Base-by-base conservation (phyloP, 768 basidiomycete genomes). In the Termitomyces eurrhizus region DNA sequence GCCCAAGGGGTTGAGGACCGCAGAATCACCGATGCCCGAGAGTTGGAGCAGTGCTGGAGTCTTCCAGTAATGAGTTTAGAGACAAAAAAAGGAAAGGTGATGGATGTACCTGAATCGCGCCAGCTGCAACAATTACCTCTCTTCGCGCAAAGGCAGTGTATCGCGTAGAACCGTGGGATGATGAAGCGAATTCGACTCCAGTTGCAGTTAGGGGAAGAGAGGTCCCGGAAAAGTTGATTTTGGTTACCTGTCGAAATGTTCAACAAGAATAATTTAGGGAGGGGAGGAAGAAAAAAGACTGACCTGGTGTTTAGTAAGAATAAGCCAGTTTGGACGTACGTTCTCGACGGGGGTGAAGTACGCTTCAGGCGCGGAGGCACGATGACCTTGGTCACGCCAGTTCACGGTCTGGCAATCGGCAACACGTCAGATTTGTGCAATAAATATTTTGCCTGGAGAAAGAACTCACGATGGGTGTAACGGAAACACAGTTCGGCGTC, bases 21-120 rank as follows among this genome's bases (percentile, higher is more conserved):
- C 67, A 0, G 80, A 70, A 66, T 84, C 82, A 2, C 84, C 85
- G 58, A 86, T 80, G 0, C 84, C 85, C 13, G 83, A 85, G 1
- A 83, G 76, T 67, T 84, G 82, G 14, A 83, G 74, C 11, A 83
- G 71, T 2, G 73, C 74, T 4, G 82, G 82, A 0, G 78, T 77
- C 75, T 80, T 41, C 16, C 21, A 26, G 21, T 2, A 7, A 48
- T 48, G n/a, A 11, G 37, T 41, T n/a, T 18, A 12, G 49, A 55
- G 11, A 21, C 21, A 36, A 11, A 32, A 42, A 24, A 44, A 14
- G 11, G 52, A 39, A 13, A 12, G 9, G 24, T 1, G 13, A 32
- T 46, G 5, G 12, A 24, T 44, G 16, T 57, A 77, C 77, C 65
- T 76, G 68, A 57, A 84, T 80, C 2, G 82, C 78, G 18, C 84